Percentiles rank a stretch among this genome's conserved stretches.
phyloP scores from a whole-genome alignment of 2,329 filamentous ascomycete species.

The Simplicillium aogashimaense region DNA sequence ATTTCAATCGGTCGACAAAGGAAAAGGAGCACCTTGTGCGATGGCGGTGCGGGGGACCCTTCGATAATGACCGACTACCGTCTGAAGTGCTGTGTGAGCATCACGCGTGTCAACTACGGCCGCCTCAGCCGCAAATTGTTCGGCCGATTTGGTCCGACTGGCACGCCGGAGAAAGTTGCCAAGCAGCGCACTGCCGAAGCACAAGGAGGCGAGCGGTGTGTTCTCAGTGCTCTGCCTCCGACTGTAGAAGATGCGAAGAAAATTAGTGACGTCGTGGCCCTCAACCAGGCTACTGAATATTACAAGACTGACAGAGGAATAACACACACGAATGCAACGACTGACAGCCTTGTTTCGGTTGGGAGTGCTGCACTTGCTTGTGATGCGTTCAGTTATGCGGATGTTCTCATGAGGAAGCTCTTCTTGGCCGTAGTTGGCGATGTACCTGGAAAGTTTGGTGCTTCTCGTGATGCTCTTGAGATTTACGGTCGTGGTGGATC shows the following conservation, averaged over 20 bases:
- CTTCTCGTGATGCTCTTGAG: conserved; percentile 2
- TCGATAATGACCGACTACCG: conserved; percentile 24
- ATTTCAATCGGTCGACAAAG: no score
- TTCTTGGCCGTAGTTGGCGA: conserved; percentile 7
- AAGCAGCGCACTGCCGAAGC: conserved; percentile 4
- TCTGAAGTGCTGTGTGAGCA: conserved; percentile 22
- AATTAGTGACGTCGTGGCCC: conserved; percentile 1
- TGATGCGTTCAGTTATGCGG: conserved; percentile 5
- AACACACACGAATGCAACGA: neutral
- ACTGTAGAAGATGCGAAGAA: conserved; percentile 3
- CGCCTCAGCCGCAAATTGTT: conserved; percentile 11
- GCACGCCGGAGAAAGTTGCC: conserved; percentile 2
- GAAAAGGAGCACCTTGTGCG: no score
- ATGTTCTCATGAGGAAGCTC: conserved; percentile 4
- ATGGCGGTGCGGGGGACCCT: no score
- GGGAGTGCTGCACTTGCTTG: conserved; percentile 4
- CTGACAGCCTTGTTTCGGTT: conserved; percentile 3
- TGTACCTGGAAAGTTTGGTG: conserved; percentile 4
- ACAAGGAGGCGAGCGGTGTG: conserved; percentile 1
- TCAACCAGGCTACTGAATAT: conserved; percentile 4
- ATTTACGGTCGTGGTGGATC: conserved; percentile 3
- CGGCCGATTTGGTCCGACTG: conserved; percentile 2
- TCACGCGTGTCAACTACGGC: conserved; percentile 18
- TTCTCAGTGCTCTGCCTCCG: conserved; percentile 1
- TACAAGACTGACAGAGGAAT: conserved; percentile 6